phyloP scores from a whole-genome alignment of 441 rosid species.

The Arabidopsis lyrata region DNA sequence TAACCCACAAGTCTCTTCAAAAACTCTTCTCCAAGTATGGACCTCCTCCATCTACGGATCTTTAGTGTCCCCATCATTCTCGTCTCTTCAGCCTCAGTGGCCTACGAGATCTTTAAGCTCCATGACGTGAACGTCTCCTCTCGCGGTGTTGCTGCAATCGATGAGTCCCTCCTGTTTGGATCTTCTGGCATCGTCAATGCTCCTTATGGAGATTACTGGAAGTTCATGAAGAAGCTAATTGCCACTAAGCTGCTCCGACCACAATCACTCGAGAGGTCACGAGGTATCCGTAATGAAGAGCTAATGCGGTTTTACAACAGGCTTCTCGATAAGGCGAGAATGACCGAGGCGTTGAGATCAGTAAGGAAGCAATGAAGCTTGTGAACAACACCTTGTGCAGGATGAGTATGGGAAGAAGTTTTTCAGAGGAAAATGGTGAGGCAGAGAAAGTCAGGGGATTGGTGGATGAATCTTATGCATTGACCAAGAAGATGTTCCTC shows the following conservation, averaged over 20 bases:
- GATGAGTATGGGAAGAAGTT: slow-evolving; percentile 2
- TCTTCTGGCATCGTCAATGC: neutral
- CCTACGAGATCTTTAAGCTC: neutral
- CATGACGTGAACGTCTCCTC: neutral
- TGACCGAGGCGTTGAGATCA: neutral
- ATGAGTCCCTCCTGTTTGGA: slow-evolving; percentile 1
- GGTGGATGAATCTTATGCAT: neutral
- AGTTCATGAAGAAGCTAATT: neutral
- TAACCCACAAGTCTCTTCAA: slow-evolving; percentile 3
- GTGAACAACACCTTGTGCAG: neutral
- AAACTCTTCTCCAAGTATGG: slow-evolving; percentile 7
- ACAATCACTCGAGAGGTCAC: neutral
- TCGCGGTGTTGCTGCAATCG: neutral
- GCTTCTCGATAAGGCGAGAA: neutral
- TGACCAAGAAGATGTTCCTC: neutral
- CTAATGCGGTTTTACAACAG: neutral
- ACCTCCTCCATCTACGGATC: slow-evolving; percentile 13
- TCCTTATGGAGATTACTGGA: slow-evolving; percentile 2
- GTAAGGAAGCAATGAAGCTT: slow-evolving; percentile 10
- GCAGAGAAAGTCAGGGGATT: slow-evolving; percentile 3
- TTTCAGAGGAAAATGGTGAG: slow-evolving; percentile 1
- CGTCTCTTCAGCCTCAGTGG: slow-evolving; percentile 5
- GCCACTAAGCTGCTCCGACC: neutral
- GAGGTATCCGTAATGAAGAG: neutral
- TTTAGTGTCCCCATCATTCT: neutral